phyloP scores from a whole-genome alignment of 306 rosid genomes.

The Prunus persica region Prunus_persica_NCBIv2 NC_034012.1:5913001-5913500 shows the following conservation, averaged over 20 bases:
- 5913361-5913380: conserved; percentile 11
- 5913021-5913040: conserved; percentile 26
- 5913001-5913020: conserved; percentile 23
- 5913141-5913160: conserved; percentile 14
- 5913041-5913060: conserved; percentile 13
- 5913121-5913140: conserved; percentile 23
- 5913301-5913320: conserved; percentile 26
- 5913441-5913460: neutral
- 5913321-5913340: conserved; percentile 25
- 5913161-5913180: conserved; percentile 5
- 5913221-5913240: conserved; percentile 39
- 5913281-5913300: conserved; percentile 35
- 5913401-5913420: conserved; percentile 16
- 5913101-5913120: conserved; percentile 7
- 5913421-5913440: conserved; percentile 1
- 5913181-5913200: conserved; percentile 64
- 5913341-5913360: conserved; percentile 16
- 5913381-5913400: conserved; percentile 5
- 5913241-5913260: conserved; percentile 79
- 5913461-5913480: conserved; percentile 10
- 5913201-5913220: conserved; percentile 61
- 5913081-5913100: conserved; percentile 22
- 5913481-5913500: conserved; percentile 16
- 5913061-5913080: conserved; percentile 17
- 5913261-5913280: conserved; percentile 42